Conservation (phyloP, 1,284 basidiomycete genomes). For the Mycena citricolor region DNA sequence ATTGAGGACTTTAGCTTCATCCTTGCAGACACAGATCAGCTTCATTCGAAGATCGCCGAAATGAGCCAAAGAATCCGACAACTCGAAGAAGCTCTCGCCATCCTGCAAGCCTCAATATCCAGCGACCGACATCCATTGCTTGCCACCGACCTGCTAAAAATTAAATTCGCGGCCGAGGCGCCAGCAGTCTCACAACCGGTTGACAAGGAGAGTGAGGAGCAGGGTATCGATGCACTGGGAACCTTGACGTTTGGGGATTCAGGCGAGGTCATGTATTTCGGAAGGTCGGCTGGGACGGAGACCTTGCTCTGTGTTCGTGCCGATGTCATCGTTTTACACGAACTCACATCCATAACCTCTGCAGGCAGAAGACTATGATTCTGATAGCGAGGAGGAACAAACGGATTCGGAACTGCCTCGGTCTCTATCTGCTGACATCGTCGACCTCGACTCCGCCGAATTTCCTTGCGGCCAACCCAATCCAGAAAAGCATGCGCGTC, state of each 20-base stretch:
- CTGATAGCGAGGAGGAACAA: constrained; percentile 13
- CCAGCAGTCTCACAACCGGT: constrained; percentile 25
- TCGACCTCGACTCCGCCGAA: constrained; percentile 15
- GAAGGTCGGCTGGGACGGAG: constrained; percentile 43
- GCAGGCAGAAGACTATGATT: constrained; percentile 15
- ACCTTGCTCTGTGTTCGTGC: constrained; percentile 15
- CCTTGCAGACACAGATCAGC: constrained; percentile 67
- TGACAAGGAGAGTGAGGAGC: constrained; percentile 27
- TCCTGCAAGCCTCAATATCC: constrained; percentile 61
- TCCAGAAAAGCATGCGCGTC: constrained; percentile 3
- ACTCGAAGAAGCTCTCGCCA: constrained; percentile 59
- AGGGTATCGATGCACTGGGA: constrained; percentile 47
- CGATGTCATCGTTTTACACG: not conserved
- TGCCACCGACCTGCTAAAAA: constrained; percentile 56
- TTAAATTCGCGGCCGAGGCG: constrained; percentile 56
- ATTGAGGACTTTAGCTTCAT: too few species aligned
- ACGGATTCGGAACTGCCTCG: not conserved
- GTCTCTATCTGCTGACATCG: constrained; percentile 10
- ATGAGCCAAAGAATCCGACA: constrained; percentile 75
- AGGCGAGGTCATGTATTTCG: constrained; percentile 68
- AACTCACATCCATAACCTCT: not conserved
- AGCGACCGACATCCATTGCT: constrained; percentile 63
- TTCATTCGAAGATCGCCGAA: constrained; percentile 66
- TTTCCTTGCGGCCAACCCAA: constrained; percentile 8
- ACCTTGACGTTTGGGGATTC: constrained; percentile 62